phyloP scores from a whole-genome alignment of 1,139 yeast species.

The Yamadazyma membranifaciens region DNA sequence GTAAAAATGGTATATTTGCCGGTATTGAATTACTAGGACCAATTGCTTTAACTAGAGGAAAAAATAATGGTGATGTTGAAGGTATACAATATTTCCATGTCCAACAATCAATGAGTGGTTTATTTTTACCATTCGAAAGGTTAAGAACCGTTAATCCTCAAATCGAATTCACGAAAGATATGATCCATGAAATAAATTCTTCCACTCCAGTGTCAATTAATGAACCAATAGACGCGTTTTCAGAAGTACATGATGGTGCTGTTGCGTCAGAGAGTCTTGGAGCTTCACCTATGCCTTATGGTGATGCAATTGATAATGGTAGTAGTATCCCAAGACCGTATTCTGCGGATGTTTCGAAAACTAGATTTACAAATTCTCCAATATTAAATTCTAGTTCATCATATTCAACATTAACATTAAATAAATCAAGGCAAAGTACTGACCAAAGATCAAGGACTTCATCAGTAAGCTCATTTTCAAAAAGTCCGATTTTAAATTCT shows the following conservation, averaged over 20 bases:
- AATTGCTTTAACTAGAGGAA: slow-evolving; percentile 46
- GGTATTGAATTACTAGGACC: slow-evolving; percentile 81
- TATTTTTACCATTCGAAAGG: slow-evolving; percentile 71
- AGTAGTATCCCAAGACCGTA: slow-evolving; percentile 9
- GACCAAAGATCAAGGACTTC: slow-evolving; percentile 14
- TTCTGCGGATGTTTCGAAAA: slow-evolving; percentile 11
- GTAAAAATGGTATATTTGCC: slow-evolving; percentile 76
- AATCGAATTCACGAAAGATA: slow-evolving; percentile 15
- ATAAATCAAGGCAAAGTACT: not conserved
- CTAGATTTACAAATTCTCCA: not conserved
- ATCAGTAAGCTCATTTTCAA: slow-evolving; percentile 11
- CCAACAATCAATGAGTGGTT: slow-evolving; percentile 60
- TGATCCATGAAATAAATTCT: slow-evolving; percentile 12
- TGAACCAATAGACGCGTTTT: not conserved
- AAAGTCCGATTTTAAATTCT: slow-evolving; percentile 12
- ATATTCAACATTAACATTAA: not conserved
- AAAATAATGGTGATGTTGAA: slow-evolving; percentile 45
- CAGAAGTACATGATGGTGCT: not conserved
- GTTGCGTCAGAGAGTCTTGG: not conserved
- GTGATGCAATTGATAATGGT: not conserved
- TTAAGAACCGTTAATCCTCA: slow-evolving; percentile 43
- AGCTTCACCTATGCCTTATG: not conserved
- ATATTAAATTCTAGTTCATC: not conserved
- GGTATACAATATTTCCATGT: slow-evolving; percentile 51
- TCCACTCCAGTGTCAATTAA: not conserved